These are phyloP conservation scores for Zygoascus meyerae DNA, from an alignment of 1,139 yeast genomes.

Conservation along the genomic window DNA sequence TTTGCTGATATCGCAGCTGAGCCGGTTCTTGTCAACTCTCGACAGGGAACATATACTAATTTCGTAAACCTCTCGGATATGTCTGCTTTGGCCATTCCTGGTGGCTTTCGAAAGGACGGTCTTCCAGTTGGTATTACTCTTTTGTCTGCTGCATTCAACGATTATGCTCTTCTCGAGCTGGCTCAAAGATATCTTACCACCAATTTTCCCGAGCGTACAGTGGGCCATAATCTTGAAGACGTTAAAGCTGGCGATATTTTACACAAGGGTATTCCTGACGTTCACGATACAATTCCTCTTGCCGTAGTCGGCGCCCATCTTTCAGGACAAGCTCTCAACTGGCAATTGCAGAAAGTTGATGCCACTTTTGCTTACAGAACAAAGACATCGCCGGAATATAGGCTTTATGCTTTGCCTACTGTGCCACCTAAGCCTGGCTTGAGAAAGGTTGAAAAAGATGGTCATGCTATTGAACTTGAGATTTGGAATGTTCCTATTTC, in stretches of 20 bases:
- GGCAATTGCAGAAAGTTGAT: conserved; percentile 85
- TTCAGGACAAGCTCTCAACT: conserved; percentile 79
- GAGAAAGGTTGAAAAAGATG: conserved; percentile 55
- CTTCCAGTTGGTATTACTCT: conserved; percentile 87
- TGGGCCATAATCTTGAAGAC: conserved; percentile 41
- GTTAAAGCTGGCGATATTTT: conserved; percentile 37
- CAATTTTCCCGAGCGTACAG: conserved; percentile 42
- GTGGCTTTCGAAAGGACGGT: conserved; percentile 78
- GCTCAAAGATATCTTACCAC: conserved; percentile 64
- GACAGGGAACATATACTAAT: conserved; percentile 95
- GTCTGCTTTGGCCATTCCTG: conserved; percentile 88
- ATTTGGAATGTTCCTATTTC: conserved; percentile 75
- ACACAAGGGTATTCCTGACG: conserved; percentile 34
- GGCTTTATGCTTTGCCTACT: conserved; percentile 71
- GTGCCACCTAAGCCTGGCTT: conserved; percentile 90
- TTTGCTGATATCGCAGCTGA: conserved; percentile 64
- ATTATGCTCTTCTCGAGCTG: conserved; percentile 78
- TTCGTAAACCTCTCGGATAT: conserved; percentile 91
- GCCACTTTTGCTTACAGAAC: conserved; percentile 68
- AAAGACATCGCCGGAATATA: conserved; percentile 66
- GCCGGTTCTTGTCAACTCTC: conserved; percentile 78
- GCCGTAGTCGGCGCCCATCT: conserved; percentile 98
- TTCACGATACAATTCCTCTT: conserved; percentile 45
- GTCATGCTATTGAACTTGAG: conserved; percentile 64
- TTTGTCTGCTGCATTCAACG: conserved; percentile 74